Conservation (phyloP, 1,284 basidiomycete genomes). For the Wallemia hederae region DNA sequence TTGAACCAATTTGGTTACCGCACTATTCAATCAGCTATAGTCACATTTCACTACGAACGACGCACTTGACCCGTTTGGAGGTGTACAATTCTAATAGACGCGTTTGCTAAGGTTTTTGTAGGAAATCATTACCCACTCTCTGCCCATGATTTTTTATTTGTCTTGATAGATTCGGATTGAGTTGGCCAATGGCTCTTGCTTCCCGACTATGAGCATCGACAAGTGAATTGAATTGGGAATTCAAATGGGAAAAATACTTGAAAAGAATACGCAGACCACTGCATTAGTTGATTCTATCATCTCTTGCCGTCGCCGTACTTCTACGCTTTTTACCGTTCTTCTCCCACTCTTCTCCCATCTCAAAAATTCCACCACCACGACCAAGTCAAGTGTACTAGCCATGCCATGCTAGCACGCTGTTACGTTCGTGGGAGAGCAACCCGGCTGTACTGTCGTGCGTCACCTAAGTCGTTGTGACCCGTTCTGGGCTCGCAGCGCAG, state of each 20-base stretch:
- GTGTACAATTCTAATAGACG: conserved; percentile 62
- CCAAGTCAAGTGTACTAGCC: neutral
- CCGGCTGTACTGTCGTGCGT: neutral
- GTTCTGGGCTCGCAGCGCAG: neutral
- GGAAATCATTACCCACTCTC: neutral
- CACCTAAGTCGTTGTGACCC: neutral
- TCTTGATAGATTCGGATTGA: too few relatives aligned
- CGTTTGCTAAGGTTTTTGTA: too few relatives aligned
- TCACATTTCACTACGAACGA: conserved; percentile 5
- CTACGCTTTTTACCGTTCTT: too few relatives aligned
- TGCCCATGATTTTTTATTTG: neutral
- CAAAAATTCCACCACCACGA: neutral
- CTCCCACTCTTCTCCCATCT: neutral
- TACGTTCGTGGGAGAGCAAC: neutral
- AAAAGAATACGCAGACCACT: too few relatives aligned
- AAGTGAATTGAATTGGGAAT: too few relatives aligned
- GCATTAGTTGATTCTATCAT: too few relatives aligned
- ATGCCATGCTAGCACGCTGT: neutral
- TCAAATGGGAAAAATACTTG: too few relatives aligned
- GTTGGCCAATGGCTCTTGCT: too few relatives aligned
- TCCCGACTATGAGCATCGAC: too few relatives aligned
- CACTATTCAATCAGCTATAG: conserved; percentile 26
- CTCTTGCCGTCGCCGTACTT: too few relatives aligned
- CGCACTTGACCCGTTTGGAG: conserved; percentile 76
- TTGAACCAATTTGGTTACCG: conserved; percentile 81